These are phyloP conservation scores for Monosporascus cannonballus DNA, from an alignment of 2,329 filamentous ascomycete species.

Conservation along the genomic window DNA sequence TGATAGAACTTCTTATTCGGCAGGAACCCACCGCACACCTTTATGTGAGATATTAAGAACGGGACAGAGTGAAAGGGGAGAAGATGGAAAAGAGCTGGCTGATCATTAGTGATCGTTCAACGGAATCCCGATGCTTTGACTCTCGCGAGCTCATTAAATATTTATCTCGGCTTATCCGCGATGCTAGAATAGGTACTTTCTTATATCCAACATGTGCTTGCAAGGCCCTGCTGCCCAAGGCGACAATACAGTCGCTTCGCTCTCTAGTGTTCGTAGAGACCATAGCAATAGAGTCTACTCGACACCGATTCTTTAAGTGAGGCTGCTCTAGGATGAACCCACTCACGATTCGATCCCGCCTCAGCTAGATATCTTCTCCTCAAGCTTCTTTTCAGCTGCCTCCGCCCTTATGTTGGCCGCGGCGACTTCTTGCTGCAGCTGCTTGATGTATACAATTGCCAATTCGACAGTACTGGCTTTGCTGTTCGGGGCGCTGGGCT, in stretches of 20 bases:
- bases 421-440: slow-evolving; percentile 66
- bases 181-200: no score
- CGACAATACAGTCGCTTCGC: neutral
- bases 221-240: no score
- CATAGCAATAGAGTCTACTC: slow-evolving; percentile 3
- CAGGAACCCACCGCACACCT: no score
- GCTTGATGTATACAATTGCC: slow-evolving; percentile 92
- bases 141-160: no score
- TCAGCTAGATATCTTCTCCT: slow-evolving; percentile 13
- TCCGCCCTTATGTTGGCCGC: slow-evolving; percentile 58
- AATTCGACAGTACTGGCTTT: slow-evolving; percentile 97
- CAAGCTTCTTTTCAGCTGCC: slow-evolving; percentile 59
- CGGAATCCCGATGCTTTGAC: no score
- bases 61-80: no score
- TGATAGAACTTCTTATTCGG: no score
- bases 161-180: no score
- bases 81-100: no score
- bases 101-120: no score
- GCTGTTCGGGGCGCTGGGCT: slow-evolving; percentile 60
- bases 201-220: no score
- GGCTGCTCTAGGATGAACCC: neutral
- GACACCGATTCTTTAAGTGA: slow-evolving; percentile 5
- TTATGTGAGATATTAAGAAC: no score
- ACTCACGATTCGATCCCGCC: neutral
- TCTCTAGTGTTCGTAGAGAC: neutral